Base-by-base conservation (phyloP, 2,329 filamentous ascomycete genomes). In the Eurotiales sp. region DNA sequence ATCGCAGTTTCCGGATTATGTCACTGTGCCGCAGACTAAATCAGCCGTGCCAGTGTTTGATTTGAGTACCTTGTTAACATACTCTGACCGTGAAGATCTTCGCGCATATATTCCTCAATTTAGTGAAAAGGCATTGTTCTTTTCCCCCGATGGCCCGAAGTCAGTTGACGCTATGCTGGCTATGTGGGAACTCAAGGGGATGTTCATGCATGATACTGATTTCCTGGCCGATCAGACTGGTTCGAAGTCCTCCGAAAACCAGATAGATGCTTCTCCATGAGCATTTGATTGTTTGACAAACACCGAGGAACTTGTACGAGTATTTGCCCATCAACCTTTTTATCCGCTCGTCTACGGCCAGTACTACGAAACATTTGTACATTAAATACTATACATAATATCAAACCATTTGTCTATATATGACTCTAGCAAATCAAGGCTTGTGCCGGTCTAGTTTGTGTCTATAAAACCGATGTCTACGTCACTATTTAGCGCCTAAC, bases 121-220 rank as follows among this genome's bases (percentile, higher is more conserved):
- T 41, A 58, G 61, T 17, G 56, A 59, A n/a, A 56, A 56, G 21
- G 68, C 65, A 12, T 41, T 72, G n/a, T 67, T 71, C 47, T 64
- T 71, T 32, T 62, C 64, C 37, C 67, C 71, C 0, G 60, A 62
- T 27, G 57, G 61, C 4, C 49, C 55, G 21, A 48, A 55, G 14
- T 62, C 65, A 0, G 51, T 65, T 19, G 56, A 69, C 19, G 58
- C 65, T 21, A 62, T 72, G 54, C 50, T 70, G 54, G 59, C 60
- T 1, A 50, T 74, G 19, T 74, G 72, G 71, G 72, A 64, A 50
- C 54, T 73, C 10, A 64, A 71, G 52, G 63, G 61, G 0, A 68
- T 63, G 29, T 27, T 70, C 22, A 54, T 50, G 51, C 50, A 56
- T 27, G 53, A 57, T 30, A 25, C 41, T 10, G 32, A 53, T 25